These are phyloP conservation scores for Arthromyces matolae DNA, from an alignment of 768 basidiomycete genomes.

Conservation along the genomic window DNA sequence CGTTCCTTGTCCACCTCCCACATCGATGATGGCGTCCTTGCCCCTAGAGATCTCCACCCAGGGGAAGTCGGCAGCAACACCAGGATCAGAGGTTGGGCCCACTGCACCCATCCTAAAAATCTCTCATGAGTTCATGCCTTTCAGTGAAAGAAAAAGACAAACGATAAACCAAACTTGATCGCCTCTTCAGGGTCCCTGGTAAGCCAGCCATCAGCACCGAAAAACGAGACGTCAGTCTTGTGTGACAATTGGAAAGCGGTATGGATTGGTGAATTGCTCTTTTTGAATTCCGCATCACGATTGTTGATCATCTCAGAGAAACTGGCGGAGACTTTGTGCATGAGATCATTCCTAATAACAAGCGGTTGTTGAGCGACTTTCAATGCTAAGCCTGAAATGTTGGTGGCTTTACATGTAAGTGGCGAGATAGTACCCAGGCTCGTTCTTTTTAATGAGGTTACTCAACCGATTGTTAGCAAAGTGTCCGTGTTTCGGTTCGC, in stretches of 20 bases:
- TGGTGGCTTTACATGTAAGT: constrained; percentile 31
- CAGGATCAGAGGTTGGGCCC: constrained; percentile 36
- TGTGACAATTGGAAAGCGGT: constrained; percentile 36
- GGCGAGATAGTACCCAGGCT: constrained; percentile 33
- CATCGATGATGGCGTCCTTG: constrained; percentile 37
- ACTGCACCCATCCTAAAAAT: constrained; percentile 32
- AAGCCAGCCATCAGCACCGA: constrained; percentile 33
- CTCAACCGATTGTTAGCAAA: constrained; percentile 37
- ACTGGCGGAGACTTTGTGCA: constrained; percentile 29
- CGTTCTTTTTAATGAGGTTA: constrained; percentile 31
- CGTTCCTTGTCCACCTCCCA: constrained; percentile 39
- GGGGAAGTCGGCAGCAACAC: constrained; percentile 36
- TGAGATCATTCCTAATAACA: constrained; percentile 29
- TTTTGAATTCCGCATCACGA: constrained; percentile 29
- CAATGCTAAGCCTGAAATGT: neutral
- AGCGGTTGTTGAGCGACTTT: neutral
- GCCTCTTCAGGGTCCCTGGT: constrained; percentile 36
- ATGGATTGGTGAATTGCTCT: constrained; percentile 31
- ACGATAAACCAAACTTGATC: constrained; percentile 33
- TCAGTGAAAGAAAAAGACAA: constrained; percentile 4
- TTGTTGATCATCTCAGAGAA: constrained; percentile 34
- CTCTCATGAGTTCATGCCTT: neutral
- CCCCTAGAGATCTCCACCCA: constrained; percentile 31
- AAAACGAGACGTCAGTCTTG: constrained; percentile 33
- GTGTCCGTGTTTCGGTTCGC: constrained; percentile 31